A percentile compares a stretch with the other conserved stretches of the same genome.
Conservation (phyloP, 2,329 filamentous ascomycete species). For the Calonectria pauciramosa region DNA sequence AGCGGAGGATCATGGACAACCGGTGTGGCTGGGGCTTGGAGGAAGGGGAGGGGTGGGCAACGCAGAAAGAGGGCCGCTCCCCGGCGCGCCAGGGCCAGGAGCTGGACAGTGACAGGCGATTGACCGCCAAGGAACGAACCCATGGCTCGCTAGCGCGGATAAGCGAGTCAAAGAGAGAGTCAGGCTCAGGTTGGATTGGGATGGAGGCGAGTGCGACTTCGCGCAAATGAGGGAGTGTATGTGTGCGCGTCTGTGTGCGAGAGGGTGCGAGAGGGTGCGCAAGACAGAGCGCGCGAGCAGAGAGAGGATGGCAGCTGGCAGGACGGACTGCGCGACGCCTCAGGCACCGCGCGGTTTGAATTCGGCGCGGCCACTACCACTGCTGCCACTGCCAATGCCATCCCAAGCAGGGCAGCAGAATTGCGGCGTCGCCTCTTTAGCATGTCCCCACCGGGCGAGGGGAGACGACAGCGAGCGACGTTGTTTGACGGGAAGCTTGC, state of each 20-base stretch:
- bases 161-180: slow-evolving; percentile 8
- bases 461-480: slow-evolving; percentile 6
- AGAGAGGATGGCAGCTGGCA: background rate
- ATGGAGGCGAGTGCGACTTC: background rate
- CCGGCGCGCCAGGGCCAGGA: slow-evolving; percentile 6
- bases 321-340: background rate
- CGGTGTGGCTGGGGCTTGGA: slow-evolving; percentile 22
- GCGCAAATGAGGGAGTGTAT: background rate
- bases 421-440: background rate
- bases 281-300: background rate
- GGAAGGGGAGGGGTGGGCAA: background rate
- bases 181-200: background rate
- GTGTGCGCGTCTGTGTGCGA: background rate
- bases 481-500: slow-evolving; percentile 5
- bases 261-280: background rate
- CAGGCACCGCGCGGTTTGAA: background rate
- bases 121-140: slow-evolving; percentile 7
- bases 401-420: background rate
- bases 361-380: background rate
- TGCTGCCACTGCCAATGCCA: background rate
- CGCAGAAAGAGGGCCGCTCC: background rate
- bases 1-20: slow-evolving; percentile 12
- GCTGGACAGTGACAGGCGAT: slow-evolving; percentile 1
- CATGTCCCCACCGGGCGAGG: background rate
- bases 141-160: slow-evolving; percentile 4